These are phyloP conservation scores for Solanum tacnaense DNA, from an alignment of 257 asterid species.

Conservation along the genomic window DNA sequence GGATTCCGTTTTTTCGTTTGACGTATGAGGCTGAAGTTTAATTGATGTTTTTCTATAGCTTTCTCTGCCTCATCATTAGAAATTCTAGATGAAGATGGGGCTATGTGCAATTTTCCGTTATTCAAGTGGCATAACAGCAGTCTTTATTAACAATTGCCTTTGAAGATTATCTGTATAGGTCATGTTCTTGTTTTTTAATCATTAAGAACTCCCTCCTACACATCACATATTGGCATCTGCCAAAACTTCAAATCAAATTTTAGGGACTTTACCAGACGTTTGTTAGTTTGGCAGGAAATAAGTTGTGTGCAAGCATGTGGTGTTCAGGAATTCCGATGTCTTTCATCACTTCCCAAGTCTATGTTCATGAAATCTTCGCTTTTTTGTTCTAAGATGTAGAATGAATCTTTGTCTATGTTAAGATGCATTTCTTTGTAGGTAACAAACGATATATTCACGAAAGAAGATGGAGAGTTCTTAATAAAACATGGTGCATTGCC, in stretches of 20 bases:
- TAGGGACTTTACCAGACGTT: background rate
- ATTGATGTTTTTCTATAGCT: background rate
- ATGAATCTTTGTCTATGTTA: background rate
- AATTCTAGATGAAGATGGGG: background rate
- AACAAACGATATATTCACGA: slow-evolving; percentile 92
- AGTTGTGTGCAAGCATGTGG: background rate
- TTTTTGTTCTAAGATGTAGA: background rate
- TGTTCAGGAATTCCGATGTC: background rate
- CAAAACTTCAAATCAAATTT: background rate
- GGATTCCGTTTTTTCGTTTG: background rate
- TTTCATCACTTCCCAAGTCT: background rate
- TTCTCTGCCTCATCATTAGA: background rate
- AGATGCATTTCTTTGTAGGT: slow-evolving; percentile 35
- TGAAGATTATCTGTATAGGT: background rate
- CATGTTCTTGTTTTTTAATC: background rate
- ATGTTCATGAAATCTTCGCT: background rate
- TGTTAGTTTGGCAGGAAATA: background rate
- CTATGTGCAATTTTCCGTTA: background rate
- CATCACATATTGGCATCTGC: background rate
- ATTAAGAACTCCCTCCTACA: background rate
- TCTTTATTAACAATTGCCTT: background rate
- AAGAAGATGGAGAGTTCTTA: slow-evolving; percentile 94
- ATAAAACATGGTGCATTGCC: slow-evolving; percentile 93
- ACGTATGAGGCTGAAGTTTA: background rate
- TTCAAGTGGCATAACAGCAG: background rate